These are phyloP conservation scores for Cenchrus purpureus DNA, from an alignment of 176 grass and related monocot genomes.

Conservation along the genomic window DNA sequence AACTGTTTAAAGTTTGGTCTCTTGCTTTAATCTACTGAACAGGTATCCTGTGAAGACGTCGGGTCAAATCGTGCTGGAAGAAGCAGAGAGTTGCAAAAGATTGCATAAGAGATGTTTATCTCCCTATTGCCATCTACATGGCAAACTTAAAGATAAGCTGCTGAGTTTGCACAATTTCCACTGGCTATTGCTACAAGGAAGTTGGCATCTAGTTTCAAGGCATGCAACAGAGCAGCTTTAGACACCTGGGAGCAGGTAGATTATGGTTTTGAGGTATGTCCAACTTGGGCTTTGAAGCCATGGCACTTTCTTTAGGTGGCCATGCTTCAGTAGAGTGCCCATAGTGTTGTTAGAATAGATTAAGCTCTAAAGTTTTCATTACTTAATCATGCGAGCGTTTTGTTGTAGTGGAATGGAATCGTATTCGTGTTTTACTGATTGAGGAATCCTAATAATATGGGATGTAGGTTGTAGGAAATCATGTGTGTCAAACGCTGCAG, in stretches of 20 bases:
- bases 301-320: background rate
- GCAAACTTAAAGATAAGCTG: slow-evolving; percentile 31
- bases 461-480: background rate
- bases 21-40: slow-evolving; percentile 15
- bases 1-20: slow-evolving; percentile 13
- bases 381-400: background rate
- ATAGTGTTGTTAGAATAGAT: slow-evolving; percentile 19
- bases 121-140: background rate
- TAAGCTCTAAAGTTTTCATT: background rate
- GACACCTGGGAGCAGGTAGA: background rate
- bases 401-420: slow-evolving; percentile 4
- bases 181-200: background rate
- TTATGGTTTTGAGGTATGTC: background rate
- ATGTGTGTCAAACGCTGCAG: background rate
- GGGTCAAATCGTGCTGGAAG: slow-evolving; percentile 20
- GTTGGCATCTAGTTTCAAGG: background rate
- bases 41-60: slow-evolving; percentile 6
- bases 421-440: background rate
- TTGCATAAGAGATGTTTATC: background rate
- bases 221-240: background rate
- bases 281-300: slow-evolving; percentile 5
- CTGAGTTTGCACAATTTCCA: background rate
- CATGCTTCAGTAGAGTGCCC: background rate
- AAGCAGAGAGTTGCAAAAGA: background rate
- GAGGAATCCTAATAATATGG: background rate